Base-by-base conservation (phyloP, 495 filamentous ascomycete genomes). In the Trichoderma virens region DNA sequence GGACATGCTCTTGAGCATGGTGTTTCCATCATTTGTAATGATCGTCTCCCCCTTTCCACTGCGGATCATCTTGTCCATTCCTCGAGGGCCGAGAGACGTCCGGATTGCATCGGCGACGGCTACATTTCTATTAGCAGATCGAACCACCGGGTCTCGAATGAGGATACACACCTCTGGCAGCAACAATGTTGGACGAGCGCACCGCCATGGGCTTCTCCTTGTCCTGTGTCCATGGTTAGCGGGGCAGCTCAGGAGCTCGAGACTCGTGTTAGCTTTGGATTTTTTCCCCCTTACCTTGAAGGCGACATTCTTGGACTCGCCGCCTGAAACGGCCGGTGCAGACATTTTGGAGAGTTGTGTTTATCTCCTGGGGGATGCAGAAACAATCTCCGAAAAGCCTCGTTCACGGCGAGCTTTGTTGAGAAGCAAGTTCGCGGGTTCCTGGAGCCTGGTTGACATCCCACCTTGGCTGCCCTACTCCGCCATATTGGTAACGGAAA, bases 51-150 rank as follows among this genome's bases (percentile, higher is more conserved):
- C 95, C 73, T 92, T 96, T 68, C 92, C 89, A 31, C 90, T 95
- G 85, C 94, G 89, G 67, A 98, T 98, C 94, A 98, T 98, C 82
- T 98, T 98, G 79, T 98, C 94, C 93, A 97, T 96, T 61, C 80
- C 81, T 73, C 82, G 71, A 67, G 82, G 81, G 47, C 81, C 82
- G 41, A 82, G 70, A 47, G 79, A 84, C 60, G 90, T 96, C 80
- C 94, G 85, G 74, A 98, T 94, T 67, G 94, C 94, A 86, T 98
- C 94, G 71, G 95, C 85, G 69, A 98, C 92, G 72, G 94, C 94
- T 93, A 66, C 38, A 61, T 31, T 18, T 25, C 23, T n/a, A 25
- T 61, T 9, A 61, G 35, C 30, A 61, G 38, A 20, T 23, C 20
- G 13, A 61, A 5, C 20, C 23, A 7, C 20, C 27, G 3, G 16